phyloP scores from a whole-genome alignment of 257 asterid genomes.

The Solanum pennellii region DNA sequence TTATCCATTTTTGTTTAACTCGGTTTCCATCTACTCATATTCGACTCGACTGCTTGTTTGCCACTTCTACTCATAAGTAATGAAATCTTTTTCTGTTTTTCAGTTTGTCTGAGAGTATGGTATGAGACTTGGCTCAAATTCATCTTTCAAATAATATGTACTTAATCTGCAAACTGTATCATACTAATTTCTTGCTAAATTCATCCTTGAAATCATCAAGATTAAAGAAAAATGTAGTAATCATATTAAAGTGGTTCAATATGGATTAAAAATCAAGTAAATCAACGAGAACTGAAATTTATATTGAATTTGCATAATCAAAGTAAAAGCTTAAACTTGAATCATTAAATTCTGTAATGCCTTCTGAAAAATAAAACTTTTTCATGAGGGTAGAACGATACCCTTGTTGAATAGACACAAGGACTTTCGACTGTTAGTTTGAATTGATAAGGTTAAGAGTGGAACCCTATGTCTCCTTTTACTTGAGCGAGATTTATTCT shows the following conservation, averaged over 20 bases:
- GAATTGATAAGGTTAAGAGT: background rate
- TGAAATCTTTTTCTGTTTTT: background rate
- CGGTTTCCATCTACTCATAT: background rate
- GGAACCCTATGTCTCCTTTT: background rate
- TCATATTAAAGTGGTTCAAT: background rate
- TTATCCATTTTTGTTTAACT: no score
- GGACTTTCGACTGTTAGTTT: background rate
- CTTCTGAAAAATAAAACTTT: background rate
- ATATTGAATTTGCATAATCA: background rate
- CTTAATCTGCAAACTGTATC: background rate
- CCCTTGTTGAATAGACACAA: background rate
- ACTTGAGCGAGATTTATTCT: background rate
- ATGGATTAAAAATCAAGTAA: background rate
- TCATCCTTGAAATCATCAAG: no score
- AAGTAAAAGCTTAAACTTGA: background rate
- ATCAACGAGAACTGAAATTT: background rate
- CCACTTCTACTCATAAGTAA: background rate
- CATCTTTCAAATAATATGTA: background rate
- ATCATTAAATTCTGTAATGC: background rate
- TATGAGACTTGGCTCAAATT: background rate
- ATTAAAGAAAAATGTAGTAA: no score
- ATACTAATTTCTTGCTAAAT: no score
- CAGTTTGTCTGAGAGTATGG: background rate
- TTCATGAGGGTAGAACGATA: background rate
- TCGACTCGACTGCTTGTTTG: background rate